A percentile compares a stretch with the other conserved stretches of the same genome.
Conservation (phyloP, 2,329 filamentous ascomycete genomes). For the Hirsutella minnesotensis region DNA sequence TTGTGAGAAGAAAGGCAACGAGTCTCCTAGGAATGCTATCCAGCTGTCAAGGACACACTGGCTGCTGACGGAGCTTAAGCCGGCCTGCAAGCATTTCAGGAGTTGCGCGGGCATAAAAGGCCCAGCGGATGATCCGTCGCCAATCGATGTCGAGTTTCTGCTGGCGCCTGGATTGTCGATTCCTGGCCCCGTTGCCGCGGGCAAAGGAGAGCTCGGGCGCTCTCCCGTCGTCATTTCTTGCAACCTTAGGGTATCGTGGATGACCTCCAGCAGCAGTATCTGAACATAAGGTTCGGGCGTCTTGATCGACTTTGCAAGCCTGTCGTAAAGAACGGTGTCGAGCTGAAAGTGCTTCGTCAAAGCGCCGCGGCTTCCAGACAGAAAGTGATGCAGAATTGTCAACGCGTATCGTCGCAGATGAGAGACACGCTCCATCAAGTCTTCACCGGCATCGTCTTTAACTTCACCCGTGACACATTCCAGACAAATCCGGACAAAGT, state of each 20-base stretch:
- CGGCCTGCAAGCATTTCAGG: conserved; percentile 74
- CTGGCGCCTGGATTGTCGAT: conserved; percentile 28
- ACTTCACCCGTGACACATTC: conserved; percentile 36
- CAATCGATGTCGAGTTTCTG: conserved; percentile 23
- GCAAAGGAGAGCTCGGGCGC: conserved; percentile 28
- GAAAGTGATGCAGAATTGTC: conserved; percentile 56
- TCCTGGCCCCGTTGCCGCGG: conserved; percentile 33
- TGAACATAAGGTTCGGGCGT: conserved; percentile 60
- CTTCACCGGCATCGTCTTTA: conserved; percentile 9
- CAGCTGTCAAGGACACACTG: conserved; percentile 79
- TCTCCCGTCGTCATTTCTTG: conserved; percentile 31
- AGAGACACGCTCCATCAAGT: conserved; percentile 34
- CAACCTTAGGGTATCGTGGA: conserved; percentile 62
- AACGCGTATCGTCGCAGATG: conserved; percentile 62
- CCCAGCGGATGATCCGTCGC: conserved; percentile 12
- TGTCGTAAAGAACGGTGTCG: conserved; percentile 58
- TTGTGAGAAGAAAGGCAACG: conserved; percentile 71
- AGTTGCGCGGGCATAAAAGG: conserved; percentile 53
- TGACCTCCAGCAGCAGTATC: conserved; percentile 65
- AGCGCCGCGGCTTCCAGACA: conserved; percentile 49
- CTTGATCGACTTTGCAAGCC: conserved; percentile 48
- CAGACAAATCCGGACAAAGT: conserved; percentile 55
- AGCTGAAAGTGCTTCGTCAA: conserved; percentile 52
- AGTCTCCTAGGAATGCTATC: conserved; percentile 75
- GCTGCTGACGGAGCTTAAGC: conserved; percentile 63